Percentiles rank a stretch among this genome's conserved stretches.
These are phyloP conservation scores for Spatholobus suberectus DNA, from an alignment of 306 rosid genomes.

Conservation along the genomic window DNA sequence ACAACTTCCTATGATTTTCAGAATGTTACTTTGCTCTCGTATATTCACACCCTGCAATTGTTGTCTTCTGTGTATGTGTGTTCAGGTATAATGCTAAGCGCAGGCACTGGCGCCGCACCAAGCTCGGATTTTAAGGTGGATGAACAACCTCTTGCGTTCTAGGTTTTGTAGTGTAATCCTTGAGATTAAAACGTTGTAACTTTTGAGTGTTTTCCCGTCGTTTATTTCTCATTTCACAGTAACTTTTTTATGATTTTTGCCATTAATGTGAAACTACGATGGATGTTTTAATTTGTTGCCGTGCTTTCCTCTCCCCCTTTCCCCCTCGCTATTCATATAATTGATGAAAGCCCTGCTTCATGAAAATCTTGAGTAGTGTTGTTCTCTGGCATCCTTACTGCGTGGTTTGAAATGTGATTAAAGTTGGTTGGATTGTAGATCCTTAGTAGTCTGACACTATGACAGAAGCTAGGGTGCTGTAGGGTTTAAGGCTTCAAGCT, in stretches of 20 bases:
- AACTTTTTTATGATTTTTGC: not conserved
- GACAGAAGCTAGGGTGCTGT: not conserved
- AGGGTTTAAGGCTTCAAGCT: not conserved
- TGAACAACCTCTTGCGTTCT: not conserved
- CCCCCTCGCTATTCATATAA: not conserved
- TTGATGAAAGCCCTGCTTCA: not conserved
- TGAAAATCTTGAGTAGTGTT: not conserved
- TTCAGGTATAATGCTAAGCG: constrained; percentile 86
- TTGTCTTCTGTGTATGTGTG: not conserved
- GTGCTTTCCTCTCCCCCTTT: not conserved
- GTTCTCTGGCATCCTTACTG: not conserved
- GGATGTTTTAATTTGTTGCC: not conserved
- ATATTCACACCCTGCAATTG: not conserved
- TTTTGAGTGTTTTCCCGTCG: not conserved
- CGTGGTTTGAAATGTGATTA: not conserved
- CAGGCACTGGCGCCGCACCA: constrained; percentile 97
- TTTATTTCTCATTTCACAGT: not conserved
- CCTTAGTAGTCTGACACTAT: not conserved
- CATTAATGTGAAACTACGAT: constrained; percentile 2
- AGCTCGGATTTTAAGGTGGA: constrained; percentile 72
- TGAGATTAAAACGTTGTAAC: constrained; percentile 6
- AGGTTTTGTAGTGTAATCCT: constrained; percentile 14
- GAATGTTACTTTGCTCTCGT: not conserved
- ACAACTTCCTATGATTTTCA: not conserved
- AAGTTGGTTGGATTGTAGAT: not conserved